phyloP scores from a whole-genome alignment of 495 filamentous ascomycete species.

The Hamigera avellanea region DNA sequence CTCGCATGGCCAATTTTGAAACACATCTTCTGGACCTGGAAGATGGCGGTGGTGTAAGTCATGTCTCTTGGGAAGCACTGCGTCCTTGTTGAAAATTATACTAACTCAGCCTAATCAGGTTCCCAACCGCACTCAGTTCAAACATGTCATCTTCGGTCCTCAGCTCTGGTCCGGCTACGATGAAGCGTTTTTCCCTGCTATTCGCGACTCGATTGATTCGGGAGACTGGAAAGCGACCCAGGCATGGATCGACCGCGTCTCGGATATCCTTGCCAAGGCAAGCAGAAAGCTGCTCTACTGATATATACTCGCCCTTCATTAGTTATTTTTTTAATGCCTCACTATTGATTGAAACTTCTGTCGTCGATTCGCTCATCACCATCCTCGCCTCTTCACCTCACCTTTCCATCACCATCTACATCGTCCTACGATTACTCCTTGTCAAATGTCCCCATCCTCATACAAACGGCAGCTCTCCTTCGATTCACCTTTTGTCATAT shows the following conservation, averaged over 20 bases:
- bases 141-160: constrained; percentile 83
- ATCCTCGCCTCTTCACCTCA: background rate
- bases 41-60: constrained; percentile 54
- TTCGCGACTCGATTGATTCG: constrained; percentile 67
- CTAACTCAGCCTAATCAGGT: too few species aligned
- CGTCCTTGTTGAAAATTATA: too few species aligned
- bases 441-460: too few species aligned
- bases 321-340: too few species aligned
- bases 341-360: too few species aligned
- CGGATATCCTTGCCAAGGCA: constrained; percentile 54
- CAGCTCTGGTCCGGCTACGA: constrained; percentile 68
- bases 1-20: constrained; percentile 68
- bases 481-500: background rate
- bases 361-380: too few species aligned
- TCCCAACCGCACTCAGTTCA: constrained; percentile 85
- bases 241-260: constrained; percentile 58
- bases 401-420: background rate
- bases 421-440: background rate
- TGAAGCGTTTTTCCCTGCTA: constrained; percentile 67
- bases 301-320: constrained; percentile 4
- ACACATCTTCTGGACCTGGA: constrained; percentile 67
- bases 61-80: too few species aligned
- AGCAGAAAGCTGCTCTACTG: constrained; percentile 43
- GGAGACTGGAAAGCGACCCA: constrained; percentile 62
- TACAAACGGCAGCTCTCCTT: too few species aligned